Conservation (phyloP, 345 rosid species). For the Lumnitzera racemosa region DNA sequence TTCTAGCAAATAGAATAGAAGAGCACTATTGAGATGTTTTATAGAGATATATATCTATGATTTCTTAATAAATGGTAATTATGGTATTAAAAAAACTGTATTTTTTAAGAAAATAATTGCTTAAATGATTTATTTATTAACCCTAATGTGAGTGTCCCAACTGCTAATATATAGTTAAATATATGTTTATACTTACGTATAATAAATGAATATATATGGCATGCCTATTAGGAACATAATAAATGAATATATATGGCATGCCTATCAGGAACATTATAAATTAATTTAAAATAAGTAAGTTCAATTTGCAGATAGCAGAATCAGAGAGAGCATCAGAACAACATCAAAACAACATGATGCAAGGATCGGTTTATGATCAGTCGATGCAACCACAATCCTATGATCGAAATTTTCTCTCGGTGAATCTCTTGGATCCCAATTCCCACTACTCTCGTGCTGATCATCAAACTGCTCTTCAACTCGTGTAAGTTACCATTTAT, state of each 20-base stretch:
- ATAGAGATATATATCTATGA: no score
- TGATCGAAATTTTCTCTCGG: constrained; percentile 53
- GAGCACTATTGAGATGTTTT: no score
- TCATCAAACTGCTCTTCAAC: constrained; percentile 63
- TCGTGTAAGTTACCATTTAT: constrained; percentile 36
- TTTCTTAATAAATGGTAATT: no score
- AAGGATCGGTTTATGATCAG: constrained; percentile 25
- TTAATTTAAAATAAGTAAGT: background rate
- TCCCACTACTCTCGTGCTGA: constrained; percentile 39
- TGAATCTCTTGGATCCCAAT: constrained; percentile 51
- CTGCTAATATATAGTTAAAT: no score
- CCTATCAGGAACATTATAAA: background rate
- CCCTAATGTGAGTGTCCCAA: no score
- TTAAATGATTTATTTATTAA: no score
- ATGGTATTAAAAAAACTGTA: no score
- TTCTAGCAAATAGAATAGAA: no score
- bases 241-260: background rate
- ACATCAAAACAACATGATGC: constrained; percentile 21
- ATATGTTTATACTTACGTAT: no score
- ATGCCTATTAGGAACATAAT: background rate
- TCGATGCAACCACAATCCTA: constrained; percentile 33
- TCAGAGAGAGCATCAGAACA: constrained; percentile 37
- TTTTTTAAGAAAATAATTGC: no score
- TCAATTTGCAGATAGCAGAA: constrained; percentile 51
- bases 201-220: background rate